Base-by-base conservation (phyloP, 1,284 basidiomycete species). In the Malassezia slooffiae region DNA sequence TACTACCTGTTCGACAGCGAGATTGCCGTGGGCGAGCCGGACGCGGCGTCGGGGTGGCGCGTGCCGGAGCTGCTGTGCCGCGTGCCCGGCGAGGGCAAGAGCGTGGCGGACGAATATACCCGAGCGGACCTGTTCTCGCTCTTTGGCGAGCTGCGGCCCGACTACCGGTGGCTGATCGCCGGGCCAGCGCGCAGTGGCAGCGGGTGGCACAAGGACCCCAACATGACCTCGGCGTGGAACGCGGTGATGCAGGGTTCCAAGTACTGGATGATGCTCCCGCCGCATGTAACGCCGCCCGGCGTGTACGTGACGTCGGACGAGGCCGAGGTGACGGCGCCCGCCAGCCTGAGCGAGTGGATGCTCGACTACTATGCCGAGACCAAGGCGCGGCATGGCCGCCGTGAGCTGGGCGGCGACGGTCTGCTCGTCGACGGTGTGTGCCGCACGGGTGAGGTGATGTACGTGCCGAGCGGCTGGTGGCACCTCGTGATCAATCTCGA, bases 181-280 rank as follows among this genome's bases (percentile, higher is more conserved):
- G 62, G 62, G 1, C 62, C 62, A 3, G 50, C 47, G 2, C 47
- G 60, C 15, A 60, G 55, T 38, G 62, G 62, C 10, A 55, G 54
- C 28, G 55, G 61, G 10, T 66, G 60, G 59, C 63, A 67, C 50
- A 69, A 70, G 48, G 71, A 72, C 33, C 71, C 71, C 1, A 72
- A 72, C 43, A 58, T 57, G 23, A 72, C 71, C 3, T 69, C 66
- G 9, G 72, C 72, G 3, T 74, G 72, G 72, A 74, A 74, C 44
- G 71, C 72, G 3, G 68, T 72, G n/a, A 52, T 71, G 10, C 55
- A 46, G 11, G 71, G 72, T 12, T 28, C 50, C 2, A 72, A 73
- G 47, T 62, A 64, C 3, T 74, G 72, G 72, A 60, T 74, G 41
- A 59, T 73, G 48, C 70, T 74, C 17, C 72, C 72, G 13, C 70